Conservation (phyloP, 306 rosid species). For the Mucuna pruriens region DNA sequence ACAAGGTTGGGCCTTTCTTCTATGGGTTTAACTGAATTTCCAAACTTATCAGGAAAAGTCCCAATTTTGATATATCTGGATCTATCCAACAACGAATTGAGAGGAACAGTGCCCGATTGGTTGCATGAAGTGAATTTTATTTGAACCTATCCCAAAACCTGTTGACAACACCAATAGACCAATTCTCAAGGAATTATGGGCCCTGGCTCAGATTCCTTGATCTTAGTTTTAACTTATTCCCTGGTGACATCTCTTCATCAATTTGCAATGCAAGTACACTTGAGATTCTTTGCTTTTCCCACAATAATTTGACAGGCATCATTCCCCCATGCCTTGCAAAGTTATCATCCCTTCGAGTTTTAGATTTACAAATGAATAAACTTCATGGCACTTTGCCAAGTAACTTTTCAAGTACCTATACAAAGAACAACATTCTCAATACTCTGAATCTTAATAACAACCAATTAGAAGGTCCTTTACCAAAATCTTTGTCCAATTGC, state of each 20-base stretch:
- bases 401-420: not conserved
- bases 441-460: constrained; percentile 38
- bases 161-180: constrained; percentile 1
- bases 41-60: not conserved
- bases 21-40: not conserved
- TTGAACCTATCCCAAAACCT: constrained; percentile 22
- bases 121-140: not conserved
- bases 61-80: not conserved
- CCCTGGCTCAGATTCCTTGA: not conserved
- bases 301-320: constrained; percentile 18
- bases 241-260: not conserved
- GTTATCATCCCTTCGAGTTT: not conserved
- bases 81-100: constrained; percentile 31
- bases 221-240: constrained; percentile 31
- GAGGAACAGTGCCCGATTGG: constrained; percentile 31
- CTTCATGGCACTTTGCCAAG: constrained; percentile 39
- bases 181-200: not conserved
- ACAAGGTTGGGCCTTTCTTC: not conserved
- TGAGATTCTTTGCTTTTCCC: not conserved
- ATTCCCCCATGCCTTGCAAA: constrained; percentile 44
- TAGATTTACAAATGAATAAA: constrained; percentile 42
- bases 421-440: accelerated
- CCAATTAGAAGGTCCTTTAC: constrained; percentile 39
- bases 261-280: constrained; percentile 18
- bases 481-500: constrained; percentile 37